Evolutionary conservation across 106 monocot genomes (phyloP).

Genomic region (Gastrodia elata): DNA sequence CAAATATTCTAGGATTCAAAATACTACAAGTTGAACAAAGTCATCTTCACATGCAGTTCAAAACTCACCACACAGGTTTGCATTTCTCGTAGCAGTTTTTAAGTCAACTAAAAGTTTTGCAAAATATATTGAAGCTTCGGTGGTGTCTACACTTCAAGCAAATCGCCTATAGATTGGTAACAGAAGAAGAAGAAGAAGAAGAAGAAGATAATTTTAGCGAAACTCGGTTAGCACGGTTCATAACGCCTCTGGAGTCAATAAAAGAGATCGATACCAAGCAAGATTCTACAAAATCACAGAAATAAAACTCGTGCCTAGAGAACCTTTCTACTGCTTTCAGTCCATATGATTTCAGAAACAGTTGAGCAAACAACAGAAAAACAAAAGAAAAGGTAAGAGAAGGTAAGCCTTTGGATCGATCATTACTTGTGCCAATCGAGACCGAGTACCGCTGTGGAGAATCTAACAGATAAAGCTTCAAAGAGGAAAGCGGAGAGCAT

Average conservation of each 20-base stretch:
- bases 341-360: background rate
- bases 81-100: background rate
- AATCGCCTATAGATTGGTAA: background rate
- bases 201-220: background rate
- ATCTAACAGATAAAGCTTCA: constrained; percentile 76
- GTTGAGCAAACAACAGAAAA: background rate
- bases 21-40: background rate
- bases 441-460: constrained; percentile 85
- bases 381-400: background rate
- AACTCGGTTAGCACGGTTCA: background rate
- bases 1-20: too few relatives aligned
- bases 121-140: background rate
- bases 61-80: background rate
- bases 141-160: background rate
- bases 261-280: background rate
- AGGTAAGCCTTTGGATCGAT: background rate
- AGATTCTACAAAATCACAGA: background rate
- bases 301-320: background rate
- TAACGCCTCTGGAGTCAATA: background rate
- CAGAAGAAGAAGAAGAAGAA: too few relatives aligned
- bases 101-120: background rate
- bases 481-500: constrained; percentile 64
- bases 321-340: background rate
- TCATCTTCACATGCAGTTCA: background rate
- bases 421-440: constrained; percentile 82